These are phyloP conservation scores for Pleurotus giganteus DNA, from an alignment of 768 basidiomycete species.

Conservation along the genomic window DNA sequence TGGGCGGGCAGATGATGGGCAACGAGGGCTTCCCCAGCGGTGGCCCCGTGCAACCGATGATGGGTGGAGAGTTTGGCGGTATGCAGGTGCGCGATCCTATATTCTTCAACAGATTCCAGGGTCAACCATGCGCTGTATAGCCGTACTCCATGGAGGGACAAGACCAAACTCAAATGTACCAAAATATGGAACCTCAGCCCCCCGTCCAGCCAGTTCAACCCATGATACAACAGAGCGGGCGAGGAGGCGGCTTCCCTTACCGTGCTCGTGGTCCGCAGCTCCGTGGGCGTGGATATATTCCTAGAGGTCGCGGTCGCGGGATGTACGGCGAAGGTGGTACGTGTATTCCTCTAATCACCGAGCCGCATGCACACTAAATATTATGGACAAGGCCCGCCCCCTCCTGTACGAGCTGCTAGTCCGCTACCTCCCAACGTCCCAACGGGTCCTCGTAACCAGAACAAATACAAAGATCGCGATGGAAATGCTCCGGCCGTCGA, in stretches of 20 bases:
- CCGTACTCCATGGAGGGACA: conserved; percentile 23
- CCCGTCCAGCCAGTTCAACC: conserved; percentile 32
- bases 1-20: conserved; percentile 39
- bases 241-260: conserved; percentile 35
- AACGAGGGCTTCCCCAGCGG: conserved; percentile 41
- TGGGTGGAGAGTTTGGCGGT: conserved; percentile 57
- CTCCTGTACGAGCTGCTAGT: conserved; percentile 74
- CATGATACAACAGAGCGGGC: conserved; percentile 30
- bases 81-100: conserved; percentile 60
- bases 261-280: conserved; percentile 29
- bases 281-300: conserved; percentile 22
- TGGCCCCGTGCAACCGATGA: conserved; percentile 52
- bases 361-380: conserved; percentile 3
- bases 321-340: conserved; percentile 38
- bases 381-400: conserved; percentile 33
- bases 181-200: conserved; percentile 52
- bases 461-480: conserved; percentile 88
- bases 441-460: conserved; percentile 84
- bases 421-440: conserved; percentile 86
- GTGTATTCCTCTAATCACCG: conserved; percentile 15
- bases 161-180: conserved; percentile 64
- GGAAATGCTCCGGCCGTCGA: conserved; percentile 83
- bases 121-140: neutral
- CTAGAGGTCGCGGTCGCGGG: conserved; percentile 40
- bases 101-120: conserved; percentile 23